These are phyloP conservation scores for Mitragyna speciosa DNA, from an alignment of 257 asterid species.

Conservation along the genomic window DNA sequence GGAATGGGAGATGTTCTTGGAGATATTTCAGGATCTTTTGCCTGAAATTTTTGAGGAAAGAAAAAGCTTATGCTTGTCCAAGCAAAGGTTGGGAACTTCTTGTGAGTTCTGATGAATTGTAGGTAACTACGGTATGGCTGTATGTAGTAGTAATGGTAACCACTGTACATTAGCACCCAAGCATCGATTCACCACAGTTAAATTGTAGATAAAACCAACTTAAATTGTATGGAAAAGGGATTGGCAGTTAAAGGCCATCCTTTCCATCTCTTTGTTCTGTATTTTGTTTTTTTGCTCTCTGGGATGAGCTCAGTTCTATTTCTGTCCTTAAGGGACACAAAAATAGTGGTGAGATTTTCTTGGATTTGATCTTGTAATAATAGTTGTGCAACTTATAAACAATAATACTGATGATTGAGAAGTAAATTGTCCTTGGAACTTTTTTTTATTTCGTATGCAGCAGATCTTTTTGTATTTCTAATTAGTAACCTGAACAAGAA, in stretches of 20 bases:
- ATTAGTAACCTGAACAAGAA: too few relatives aligned
- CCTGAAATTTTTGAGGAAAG: slow-evolving; percentile 67
- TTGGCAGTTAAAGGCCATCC: slow-evolving; percentile 21
- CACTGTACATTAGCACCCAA: background rate
- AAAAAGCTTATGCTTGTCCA: slow-evolving; percentile 64
- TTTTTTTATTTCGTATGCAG: too few relatives aligned
- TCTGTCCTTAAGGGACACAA: too few relatives aligned
- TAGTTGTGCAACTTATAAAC: too few relatives aligned
- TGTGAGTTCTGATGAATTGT: slow-evolving; percentile 59
- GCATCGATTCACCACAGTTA: background rate
- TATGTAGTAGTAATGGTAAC: background rate
- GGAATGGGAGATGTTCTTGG: slow-evolving; percentile 67
- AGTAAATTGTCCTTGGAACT: too few relatives aligned
- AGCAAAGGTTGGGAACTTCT: slow-evolving; percentile 80
- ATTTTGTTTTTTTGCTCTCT: background rate
- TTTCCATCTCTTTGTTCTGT: slow-evolving; percentile 21
- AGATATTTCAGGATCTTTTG: slow-evolving; percentile 51
- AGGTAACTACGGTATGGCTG: background rate
- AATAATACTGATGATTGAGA: too few relatives aligned
- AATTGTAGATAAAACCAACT: slow-evolving; percentile 1
- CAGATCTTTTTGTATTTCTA: too few relatives aligned
- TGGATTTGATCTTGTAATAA: too few relatives aligned
- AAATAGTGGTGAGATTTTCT: too few relatives aligned
- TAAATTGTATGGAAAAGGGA: slow-evolving; percentile 18
- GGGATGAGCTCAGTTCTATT: too few relatives aligned